Evolutionary conservation across 2,329 filamentous ascomycete species (phyloP).

Genomic region (Sphaerulina vaccinii): DNA sequence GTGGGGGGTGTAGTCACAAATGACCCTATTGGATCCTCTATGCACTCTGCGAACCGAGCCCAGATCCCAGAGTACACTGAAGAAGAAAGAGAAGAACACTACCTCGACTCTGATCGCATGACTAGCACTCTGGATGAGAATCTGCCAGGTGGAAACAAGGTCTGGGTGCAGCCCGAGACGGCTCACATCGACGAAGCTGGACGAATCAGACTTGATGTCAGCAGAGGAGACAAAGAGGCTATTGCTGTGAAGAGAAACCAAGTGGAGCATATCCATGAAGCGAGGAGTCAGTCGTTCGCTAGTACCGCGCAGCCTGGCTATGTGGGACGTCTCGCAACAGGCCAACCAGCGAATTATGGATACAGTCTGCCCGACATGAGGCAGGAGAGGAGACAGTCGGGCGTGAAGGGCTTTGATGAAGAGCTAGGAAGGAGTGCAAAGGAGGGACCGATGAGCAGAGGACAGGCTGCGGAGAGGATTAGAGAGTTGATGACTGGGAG

Average conservation of each 20-base stretch:
- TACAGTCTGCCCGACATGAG: constrained; percentile 27
- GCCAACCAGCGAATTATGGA: constrained; percentile 30
- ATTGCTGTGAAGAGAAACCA: constrained; percentile 35
- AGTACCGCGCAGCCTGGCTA: constrained; percentile 3
- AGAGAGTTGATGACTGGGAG: constrained; percentile 11
- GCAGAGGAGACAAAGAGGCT: constrained; percentile 34
- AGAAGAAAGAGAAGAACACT: constrained; percentile 37
- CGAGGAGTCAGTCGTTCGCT: constrained; percentile 17
- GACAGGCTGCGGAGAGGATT: constrained; percentile 15
- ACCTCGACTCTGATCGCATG: constrained; percentile 44
- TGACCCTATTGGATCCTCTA: constrained; percentile 12
- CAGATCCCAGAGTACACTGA: constrained; percentile 3
- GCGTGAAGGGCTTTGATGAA: constrained; percentile 30
- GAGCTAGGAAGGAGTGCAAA: constrained; percentile 17
- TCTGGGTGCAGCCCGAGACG: constrained; percentile 50
- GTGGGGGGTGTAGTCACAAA: constrained; percentile 47
- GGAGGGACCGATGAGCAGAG: constrained; percentile 8
- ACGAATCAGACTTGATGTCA: constrained; percentile 41
- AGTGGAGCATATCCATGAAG: constrained; percentile 29
- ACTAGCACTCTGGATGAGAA: constrained; percentile 43
- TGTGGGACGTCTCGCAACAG: neutral
- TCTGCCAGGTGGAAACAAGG: constrained; percentile 52
- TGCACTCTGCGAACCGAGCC: neutral
- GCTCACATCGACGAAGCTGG: constrained; percentile 49
- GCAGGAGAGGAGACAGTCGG: constrained; percentile 6